phyloP scores from a whole-genome alignment of 257 asterid genomes.

The Salvia miltiorrhiza region DNA sequence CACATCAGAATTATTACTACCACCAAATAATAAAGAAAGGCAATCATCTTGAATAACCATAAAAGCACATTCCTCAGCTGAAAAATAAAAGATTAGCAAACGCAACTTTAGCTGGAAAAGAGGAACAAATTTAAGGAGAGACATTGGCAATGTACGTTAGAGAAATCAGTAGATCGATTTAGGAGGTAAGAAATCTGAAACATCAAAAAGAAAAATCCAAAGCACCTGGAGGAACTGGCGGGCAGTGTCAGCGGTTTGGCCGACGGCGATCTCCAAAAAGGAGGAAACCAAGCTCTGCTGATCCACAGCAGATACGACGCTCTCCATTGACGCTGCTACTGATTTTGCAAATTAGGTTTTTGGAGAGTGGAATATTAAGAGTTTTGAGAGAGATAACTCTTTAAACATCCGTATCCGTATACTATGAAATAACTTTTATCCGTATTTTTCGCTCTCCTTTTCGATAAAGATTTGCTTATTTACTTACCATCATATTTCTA shows the following conservation, averaged over 20 bases:
- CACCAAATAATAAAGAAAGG: neutral
- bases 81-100: neutral
- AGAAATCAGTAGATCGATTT: constrained; percentile 1
- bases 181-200: neutral
- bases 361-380: neutral
- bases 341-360: constrained; percentile 19
- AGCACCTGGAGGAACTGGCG: constrained; percentile 87
- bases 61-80: neutral
- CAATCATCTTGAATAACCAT: neutral
- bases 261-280: constrained; percentile 87
- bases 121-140: neutral
- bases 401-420: too few species aligned
- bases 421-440: too few species aligned
- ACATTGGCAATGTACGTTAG: neutral
- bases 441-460: too few species aligned
- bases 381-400: neutral
- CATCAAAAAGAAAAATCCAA: neutral
- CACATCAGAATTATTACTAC: neutral
- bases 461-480: too few species aligned
- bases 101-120: neutral
- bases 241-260: constrained; percentile 75
- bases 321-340: constrained; percentile 44
- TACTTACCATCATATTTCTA: too few species aligned
- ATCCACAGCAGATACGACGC: constrained; percentile 48
- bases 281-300: constrained; percentile 70